These are phyloP conservation scores for Melampsora larici-populina DNA, from an alignment of 1,284 basidiomycete genomes.

Conservation along the genomic window DNA sequence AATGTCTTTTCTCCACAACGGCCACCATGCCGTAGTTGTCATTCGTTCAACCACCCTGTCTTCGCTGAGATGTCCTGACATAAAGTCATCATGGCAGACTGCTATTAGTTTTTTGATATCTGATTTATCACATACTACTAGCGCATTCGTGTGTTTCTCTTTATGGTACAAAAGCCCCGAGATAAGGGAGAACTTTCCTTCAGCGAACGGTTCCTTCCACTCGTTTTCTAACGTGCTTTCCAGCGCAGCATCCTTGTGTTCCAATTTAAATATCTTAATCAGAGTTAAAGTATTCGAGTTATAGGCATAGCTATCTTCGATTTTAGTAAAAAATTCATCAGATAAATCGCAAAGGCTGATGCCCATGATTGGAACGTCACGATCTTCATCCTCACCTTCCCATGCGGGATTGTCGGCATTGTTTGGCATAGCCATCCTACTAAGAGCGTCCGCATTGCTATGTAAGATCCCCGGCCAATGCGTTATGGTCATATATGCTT, in stretches of 20 bases:
- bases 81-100: neutral
- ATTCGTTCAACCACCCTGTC: slow-evolving; percentile 8
- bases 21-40: slow-evolving; percentile 16
- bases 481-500: neutral
- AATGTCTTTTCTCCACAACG: slow-evolving; percentile 9
- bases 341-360: neutral
- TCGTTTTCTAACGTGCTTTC: neutral
- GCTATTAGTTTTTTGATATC: neutral
- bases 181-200: neutral
- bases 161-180: neutral
- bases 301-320: neutral
- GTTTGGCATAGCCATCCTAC: neutral
- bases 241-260: neutral
- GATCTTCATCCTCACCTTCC: neutral
- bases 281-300: neutral
- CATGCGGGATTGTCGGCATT: neutral
- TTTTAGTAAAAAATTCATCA: neutral
- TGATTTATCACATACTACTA: neutral
- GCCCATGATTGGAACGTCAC: neutral
- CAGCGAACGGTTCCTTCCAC: neutral
- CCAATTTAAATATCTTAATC: neutral
- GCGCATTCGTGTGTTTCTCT: too few relatives aligned
- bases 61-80: too few relatives aligned
- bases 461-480: neutral
- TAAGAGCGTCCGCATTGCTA: too few relatives aligned